phyloP scores from a whole-genome alignment of 148 eudicot genomes.

The Vaccinium vitisidaea region DNA sequence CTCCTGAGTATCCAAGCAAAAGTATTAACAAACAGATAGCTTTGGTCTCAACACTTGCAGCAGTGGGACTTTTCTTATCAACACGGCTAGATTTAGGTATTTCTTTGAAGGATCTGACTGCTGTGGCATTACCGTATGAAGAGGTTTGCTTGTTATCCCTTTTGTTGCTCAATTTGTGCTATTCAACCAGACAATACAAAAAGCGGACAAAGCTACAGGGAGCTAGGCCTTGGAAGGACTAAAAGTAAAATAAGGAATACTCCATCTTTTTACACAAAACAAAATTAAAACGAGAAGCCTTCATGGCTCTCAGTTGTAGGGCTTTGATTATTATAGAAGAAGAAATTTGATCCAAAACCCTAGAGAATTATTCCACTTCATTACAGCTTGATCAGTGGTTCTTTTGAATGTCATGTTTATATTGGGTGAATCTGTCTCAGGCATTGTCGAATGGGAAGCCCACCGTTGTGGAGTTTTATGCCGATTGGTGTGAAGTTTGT shows the following conservation, averaged over 20 bases:
- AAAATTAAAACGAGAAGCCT: neutral
- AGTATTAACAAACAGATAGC: slow-evolving; percentile 61
- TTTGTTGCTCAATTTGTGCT: neutral
- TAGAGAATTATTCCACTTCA: neutral
- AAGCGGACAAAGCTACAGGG: too few relatives aligned
- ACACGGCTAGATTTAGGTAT: slow-evolving; percentile 73
- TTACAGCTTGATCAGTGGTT: neutral
- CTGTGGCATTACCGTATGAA: slow-evolving; percentile 80
- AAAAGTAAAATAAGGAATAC: neutral
- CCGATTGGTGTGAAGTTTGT: slow-evolving; percentile 99
- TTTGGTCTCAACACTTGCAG: slow-evolving; percentile 55
- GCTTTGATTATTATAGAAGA: neutral
- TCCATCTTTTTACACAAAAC: neutral
- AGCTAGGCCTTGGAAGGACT: neutral
- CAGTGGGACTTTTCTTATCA: slow-evolving; percentile 70
- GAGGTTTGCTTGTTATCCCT: slow-evolving; percentile 48
- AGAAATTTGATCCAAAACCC: neutral
- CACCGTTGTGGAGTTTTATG: slow-evolving; percentile 97
- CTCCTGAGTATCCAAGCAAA: slow-evolving; percentile 67
- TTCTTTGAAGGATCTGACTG: slow-evolving; percentile 82
- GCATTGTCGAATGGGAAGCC: slow-evolving; percentile 97
- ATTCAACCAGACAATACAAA: too few relatives aligned
- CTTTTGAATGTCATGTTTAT: neutral
- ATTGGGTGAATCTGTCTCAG: slow-evolving; percentile 30
- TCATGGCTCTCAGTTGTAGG: neutral